Evolutionary conservation across 106 monocot species (phyloP).

Genomic region (Vanilla planifolia): DNA sequence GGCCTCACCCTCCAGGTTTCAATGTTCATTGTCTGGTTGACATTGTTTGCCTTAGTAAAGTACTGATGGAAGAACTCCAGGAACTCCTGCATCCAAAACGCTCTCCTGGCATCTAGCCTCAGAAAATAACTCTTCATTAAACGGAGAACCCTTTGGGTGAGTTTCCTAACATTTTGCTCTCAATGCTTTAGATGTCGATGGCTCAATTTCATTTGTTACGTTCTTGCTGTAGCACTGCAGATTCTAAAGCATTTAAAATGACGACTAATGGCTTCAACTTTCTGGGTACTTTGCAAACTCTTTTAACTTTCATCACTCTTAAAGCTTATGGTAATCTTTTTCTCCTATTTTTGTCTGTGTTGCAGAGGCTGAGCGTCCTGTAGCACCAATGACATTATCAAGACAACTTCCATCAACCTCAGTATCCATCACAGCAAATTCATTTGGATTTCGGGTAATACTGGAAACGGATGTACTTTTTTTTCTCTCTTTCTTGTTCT

Average conservation of each 20-base stretch:
- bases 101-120: constrained; percentile 81
- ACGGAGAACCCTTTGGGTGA: constrained; percentile 30
- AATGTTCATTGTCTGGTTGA: not conserved
- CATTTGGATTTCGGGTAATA: constrained; percentile 32
- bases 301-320: not conserved
- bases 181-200: not conserved
- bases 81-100: constrained; percentile 50
- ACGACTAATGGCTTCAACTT: constrained; percentile 36
- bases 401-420: constrained; percentile 26
- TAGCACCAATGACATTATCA: constrained; percentile 15
- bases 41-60: not conserved
- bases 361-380: constrained; percentile 27
- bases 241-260: constrained; percentile 27
- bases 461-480: not conserved
- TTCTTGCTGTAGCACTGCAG: constrained; percentile 27
- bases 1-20: constrained; percentile 45
- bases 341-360: not conserved
- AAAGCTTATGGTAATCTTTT: not conserved
- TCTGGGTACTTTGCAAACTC: constrained; percentile 25
- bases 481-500: not conserved
- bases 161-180: not conserved
- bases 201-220: not conserved
- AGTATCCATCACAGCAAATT: constrained; percentile 5
- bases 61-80: constrained; percentile 11
- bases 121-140: constrained; percentile 38